Evolutionary conservation across 306 rosid species (phyloP).

Genomic region (Macrotyloma uniflorum): DNA sequence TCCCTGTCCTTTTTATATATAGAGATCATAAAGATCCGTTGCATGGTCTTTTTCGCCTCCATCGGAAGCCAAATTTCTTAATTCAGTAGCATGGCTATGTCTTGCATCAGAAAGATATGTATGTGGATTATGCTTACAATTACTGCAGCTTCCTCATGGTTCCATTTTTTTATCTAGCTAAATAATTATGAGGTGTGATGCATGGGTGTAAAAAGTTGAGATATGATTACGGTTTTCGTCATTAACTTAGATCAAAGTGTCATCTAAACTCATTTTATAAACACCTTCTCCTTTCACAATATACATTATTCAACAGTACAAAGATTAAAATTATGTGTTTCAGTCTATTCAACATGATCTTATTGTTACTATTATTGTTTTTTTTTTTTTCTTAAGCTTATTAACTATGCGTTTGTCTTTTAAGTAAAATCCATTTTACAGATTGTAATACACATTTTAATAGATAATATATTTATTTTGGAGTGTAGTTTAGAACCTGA

Average conservation of each 20-base stretch:
- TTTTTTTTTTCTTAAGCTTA: too few relatives aligned
- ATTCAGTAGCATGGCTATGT: constrained; percentile 10
- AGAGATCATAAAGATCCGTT: constrained; percentile 40
- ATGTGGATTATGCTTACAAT: background rate
- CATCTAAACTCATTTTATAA: constrained; percentile 4
- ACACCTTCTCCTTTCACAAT: background rate
- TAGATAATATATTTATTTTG: too few relatives aligned
- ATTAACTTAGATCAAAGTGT: constrained; percentile 25
- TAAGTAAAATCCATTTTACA: too few relatives aligned
- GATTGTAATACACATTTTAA: background rate
- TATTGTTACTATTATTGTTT: background rate
- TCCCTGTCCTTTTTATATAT: constrained; percentile 36
- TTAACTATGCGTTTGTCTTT: too few relatives aligned
- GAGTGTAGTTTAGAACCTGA: too few relatives aligned
- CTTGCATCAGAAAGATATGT: background rate
- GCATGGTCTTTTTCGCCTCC: constrained; percentile 45
- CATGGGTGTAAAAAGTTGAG: constrained; percentile 40
- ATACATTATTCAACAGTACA: background rate
- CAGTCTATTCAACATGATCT: background rate
- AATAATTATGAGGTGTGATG: constrained; percentile 38
- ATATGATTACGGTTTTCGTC: constrained; percentile 44
- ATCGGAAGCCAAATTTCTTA: constrained; percentile 46
- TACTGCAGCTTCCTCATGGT: background rate
- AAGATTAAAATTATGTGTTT: background rate
- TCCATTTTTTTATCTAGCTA: constrained; percentile 30